These are phyloP conservation scores for Astrothelium macrocarpum DNA, from an alignment of 495 filamentous ascomycete genomes.

Conservation along the genomic window DNA sequence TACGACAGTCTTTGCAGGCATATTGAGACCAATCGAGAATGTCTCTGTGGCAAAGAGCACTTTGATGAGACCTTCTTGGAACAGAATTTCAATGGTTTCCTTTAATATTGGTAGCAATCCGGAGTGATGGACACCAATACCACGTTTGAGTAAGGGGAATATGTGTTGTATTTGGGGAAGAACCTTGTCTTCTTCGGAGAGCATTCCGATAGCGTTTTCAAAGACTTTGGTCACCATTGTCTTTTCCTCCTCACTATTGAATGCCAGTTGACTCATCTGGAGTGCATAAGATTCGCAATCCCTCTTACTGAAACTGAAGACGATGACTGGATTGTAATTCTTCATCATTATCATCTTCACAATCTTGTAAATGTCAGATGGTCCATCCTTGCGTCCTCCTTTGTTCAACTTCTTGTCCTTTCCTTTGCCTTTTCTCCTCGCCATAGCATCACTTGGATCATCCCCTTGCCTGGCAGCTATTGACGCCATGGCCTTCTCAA, in stretches of 20 bases:
- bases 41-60: conserved; percentile 97
- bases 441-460: conserved; percentile 66
- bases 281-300: conserved; percentile 84
- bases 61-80: conserved; percentile 96
- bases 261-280: conserved; percentile 74
- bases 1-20: conserved; percentile 97
- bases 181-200: conserved; percentile 81
- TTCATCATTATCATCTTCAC: conserved; percentile 97
- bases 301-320: conserved; percentile 98
- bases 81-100: conserved; percentile 97
- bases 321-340: conserved; percentile 92
- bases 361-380: conserved; percentile 89
- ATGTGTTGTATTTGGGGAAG: conserved; percentile 88
- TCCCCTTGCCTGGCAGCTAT: conserved; percentile 84
- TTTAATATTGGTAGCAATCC: conserved; percentile 92
- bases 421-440: conserved; percentile 71
- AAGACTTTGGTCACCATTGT: conserved; percentile 92
- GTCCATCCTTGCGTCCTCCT: conserved; percentile 60
- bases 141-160: conserved; percentile 76
- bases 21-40: conserved; percentile 96
- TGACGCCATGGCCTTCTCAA: conserved; percentile 83
- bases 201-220: conserved; percentile 72
- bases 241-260: conserved; percentile 96
- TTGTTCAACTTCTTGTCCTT: conserved; percentile 88
- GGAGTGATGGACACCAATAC: conserved; percentile 95